phyloP scores from a whole-genome alignment of 371 early-diverging fungal genomes.

The Mortierella sp. region DNA sequence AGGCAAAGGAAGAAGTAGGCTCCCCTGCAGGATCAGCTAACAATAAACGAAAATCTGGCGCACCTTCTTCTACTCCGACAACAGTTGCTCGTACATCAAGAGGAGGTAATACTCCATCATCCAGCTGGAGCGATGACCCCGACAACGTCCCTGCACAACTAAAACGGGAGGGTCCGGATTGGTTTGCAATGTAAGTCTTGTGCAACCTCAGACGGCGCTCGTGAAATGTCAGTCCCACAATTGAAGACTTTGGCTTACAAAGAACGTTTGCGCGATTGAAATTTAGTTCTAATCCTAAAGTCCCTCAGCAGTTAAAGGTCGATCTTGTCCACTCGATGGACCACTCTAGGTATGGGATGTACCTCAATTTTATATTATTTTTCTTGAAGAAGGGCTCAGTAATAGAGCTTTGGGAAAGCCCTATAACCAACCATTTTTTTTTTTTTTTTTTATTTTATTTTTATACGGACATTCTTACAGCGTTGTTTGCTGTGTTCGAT shows the following conservation, averaged over 20 bases:
- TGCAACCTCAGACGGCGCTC: neutral
- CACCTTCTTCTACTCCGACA: constrained; percentile 33
- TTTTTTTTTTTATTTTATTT: too few species aligned
- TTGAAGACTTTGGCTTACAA: neutral
- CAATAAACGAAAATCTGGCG: constrained; percentile 54
- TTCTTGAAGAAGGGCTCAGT: too few species aligned
- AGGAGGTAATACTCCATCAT: constrained; percentile 58
- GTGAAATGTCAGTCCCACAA: neutral
- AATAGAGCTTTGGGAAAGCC: too few species aligned
- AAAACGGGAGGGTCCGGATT: constrained; percentile 92
- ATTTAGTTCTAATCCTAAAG: constrained; percentile 79
- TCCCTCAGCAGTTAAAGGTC: constrained; percentile 79
- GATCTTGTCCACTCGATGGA: constrained; percentile 90
- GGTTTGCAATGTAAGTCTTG: constrained; percentile 87
- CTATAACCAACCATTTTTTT: neutral
- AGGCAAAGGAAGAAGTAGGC: constrained; percentile 46
- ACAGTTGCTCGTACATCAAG: constrained; percentile 32
- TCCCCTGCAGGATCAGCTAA: constrained; percentile 29
- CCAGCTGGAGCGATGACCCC: constrained; percentile 85
- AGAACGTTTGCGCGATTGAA: neutral
- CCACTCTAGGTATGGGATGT: constrained; percentile 71
- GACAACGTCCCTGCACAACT: constrained; percentile 83
- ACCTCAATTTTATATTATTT: neutral
- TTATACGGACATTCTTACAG: constrained; percentile 42
- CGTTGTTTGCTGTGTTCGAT: constrained; percentile 98